Evolutionary conservation across 2,329 filamentous ascomycete genomes (phyloP), one percentile per base, ranked within the genome.

Genomic region (Epichloe sylvatica): DNA sequence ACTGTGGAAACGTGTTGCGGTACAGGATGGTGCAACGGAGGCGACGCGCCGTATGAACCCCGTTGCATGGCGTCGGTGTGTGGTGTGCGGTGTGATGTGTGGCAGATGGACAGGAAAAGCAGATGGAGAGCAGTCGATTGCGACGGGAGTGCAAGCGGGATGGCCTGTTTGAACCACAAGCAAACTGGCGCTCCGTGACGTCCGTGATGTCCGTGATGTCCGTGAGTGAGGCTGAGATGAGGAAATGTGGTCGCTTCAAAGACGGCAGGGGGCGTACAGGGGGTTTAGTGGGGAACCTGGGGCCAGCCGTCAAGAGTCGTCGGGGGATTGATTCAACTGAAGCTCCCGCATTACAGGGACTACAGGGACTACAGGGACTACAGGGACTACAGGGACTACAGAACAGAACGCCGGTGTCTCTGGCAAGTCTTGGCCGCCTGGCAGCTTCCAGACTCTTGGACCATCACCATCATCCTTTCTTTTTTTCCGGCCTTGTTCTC

Each of bases 1-100:
- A 98, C 92, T 51, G 90, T 94, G 63, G 92, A 97, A 61, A 97
- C 91, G 75, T 98, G 92, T 69, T 98, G 92, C 54, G 92, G 92
- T 52, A 97, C 89, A 51, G 92, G 92, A 66, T 97, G 92, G 69
- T 97, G 92, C 59, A 97, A 81, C 57, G 91, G 90, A 64, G 90
- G 91, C 64, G 89, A 95, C 63, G 90, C 86, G 67, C 81, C 80
- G 71, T 92, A 95, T 49, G 80, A 75, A 64, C 83, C 76, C 66
- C 89, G 85, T 71, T 96, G 91, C 91, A 96, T 96, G 53, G 64
- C 53, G 52, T 30, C 9, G 41, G 4, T 25, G 23, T 25, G 23
- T 25, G 23, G 23, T 36, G 45, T 45, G 25, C 8, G 25, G 23
- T 21, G 21, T 23, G 23, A 2, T 30, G 45, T 45, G 8, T 30